Evolutionary conservation across 164 flowering plant species (phyloP).

Genomic region (Amborella trichopoda): DNA sequence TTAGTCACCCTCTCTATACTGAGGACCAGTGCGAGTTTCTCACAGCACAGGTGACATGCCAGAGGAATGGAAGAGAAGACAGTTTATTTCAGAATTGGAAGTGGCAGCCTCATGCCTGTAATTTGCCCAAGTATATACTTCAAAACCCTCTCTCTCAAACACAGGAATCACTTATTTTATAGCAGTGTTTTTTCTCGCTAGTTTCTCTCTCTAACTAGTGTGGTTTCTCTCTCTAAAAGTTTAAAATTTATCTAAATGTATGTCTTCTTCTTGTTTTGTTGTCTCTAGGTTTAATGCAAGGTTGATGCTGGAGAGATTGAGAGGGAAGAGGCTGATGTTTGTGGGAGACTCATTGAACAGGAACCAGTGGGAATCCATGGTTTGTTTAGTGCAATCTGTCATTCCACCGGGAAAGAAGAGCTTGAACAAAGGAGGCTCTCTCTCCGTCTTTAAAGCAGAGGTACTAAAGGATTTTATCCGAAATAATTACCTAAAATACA

Average conservation of each 20-base stretch:
- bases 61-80: conserved; percentile 81
- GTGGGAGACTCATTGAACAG: conserved; percentile 96
- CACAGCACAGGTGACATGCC: conserved; percentile 74
- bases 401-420: conserved; percentile 65
- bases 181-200: background rate
- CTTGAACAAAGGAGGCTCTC: conserved; percentile 64
- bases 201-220: no score
- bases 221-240: no score
- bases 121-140: conserved; percentile 32
- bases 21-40: conserved; percentile 88
- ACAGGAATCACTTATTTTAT: background rate
- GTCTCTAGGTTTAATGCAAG: conserved; percentile 73
- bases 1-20: conserved; percentile 59
- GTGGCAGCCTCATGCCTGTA: conserved; percentile 92
- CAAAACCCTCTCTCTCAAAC: background rate
- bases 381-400: conserved; percentile 77
- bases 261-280: background rate
- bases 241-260: background rate
- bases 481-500: no score
- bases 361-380: conserved; percentile 98
- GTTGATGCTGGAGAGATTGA: conserved; percentile 63
- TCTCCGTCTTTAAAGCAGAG: conserved; percentile 67
- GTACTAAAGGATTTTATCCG: no score
- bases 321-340: conserved; percentile 87
- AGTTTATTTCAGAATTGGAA: conserved; percentile 81